Base-by-base conservation (phyloP, 2,329 filamentous ascomycete species). In the Neodidymelliopsis sp. region DNA sequence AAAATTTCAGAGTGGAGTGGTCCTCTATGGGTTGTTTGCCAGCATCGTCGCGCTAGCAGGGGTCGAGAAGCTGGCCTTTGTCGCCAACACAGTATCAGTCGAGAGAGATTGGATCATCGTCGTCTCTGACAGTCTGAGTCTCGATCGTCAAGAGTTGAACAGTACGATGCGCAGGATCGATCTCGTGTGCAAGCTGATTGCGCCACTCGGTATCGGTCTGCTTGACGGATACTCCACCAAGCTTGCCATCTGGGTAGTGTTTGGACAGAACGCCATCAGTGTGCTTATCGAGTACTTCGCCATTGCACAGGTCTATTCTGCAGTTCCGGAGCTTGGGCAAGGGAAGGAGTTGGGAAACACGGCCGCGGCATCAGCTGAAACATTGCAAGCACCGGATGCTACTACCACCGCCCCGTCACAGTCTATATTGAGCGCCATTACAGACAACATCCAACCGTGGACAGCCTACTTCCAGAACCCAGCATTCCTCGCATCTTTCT, bases 31-130 rank as follows among this genome's bases (percentile, higher is more conserved):
- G 3, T 47, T 61, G 11, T 72, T 72, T 22, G 56, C 59, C 2
- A 22, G 64, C 2, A 64, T 75, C n/a, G 76, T 81, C 0, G 13
- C 82, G 0, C 71, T 90, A 33, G 85, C 86, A 0, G 88, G 87
- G 46, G 62, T 86, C 1, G 89, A 91, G 70, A 91, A 91, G 66
- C 69, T 90, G 7, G 79, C 77, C 11, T 79, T 84, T 1, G 78
- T 86, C 5, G 78, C 84, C 66, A 91, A 90, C 64, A 77, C 83
- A 0, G 81, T 91, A 1, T 77, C 88, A 0, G 79, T 91, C 0
- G 88, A 91, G 67, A 77, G 84, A 60, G 88, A 91, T 59, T 90
- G 88, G 87, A 79, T 84, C 28, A 75, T 84, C 4, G 77, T 84
- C 0, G 74, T 83, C 6, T 76, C 80, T 1, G 72, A 75, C 22